phyloP scores from a whole-genome alignment of 2,329 filamentous ascomycete genomes.

The Hymenoscyphus linearis region DNA sequence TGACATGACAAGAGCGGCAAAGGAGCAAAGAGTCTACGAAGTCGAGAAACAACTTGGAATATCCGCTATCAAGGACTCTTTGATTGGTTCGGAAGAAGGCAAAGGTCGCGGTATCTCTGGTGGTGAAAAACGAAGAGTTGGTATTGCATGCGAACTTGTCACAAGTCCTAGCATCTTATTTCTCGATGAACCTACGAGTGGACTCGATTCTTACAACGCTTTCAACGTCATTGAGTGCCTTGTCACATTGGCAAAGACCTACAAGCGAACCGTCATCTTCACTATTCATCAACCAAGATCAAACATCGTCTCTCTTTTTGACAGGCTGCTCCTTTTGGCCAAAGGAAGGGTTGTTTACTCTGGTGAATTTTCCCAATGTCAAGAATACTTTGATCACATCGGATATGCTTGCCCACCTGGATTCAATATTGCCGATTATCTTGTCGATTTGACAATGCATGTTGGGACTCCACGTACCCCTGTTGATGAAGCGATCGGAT shows the following conservation, averaged over 20 bases:
- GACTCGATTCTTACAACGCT: slow-evolving; percentile 92
- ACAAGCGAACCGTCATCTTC: slow-evolving; percentile 95
- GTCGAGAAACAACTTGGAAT: slow-evolving; percentile 96
- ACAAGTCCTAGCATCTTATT: slow-evolving; percentile 97
- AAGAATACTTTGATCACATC: slow-evolving; percentile 85
- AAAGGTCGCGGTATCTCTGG: slow-evolving; percentile 93
- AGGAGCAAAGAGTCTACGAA: slow-evolving; percentile 85
- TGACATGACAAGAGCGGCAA: slow-evolving; percentile 82
- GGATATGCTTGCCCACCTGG: slow-evolving; percentile 92
- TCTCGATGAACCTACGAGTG: slow-evolving; percentile 93
- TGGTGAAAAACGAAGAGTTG: slow-evolving; percentile 91
- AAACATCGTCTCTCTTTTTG: slow-evolving; percentile 96
- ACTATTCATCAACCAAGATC: slow-evolving; percentile 97
- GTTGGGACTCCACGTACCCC: slow-evolving; percentile 57
- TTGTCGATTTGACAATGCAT: slow-evolving; percentile 97
- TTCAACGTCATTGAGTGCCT: slow-evolving; percentile 97
- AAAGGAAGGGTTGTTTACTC: slow-evolving; percentile 90
- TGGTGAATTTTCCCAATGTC: slow-evolving; percentile 81
- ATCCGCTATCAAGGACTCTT: slow-evolving; percentile 84
- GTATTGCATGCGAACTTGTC: slow-evolving; percentile 95
- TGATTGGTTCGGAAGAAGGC: slow-evolving; percentile 94
- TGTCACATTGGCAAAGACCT: slow-evolving; percentile 89
- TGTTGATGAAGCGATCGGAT: slow-evolving; percentile 51
- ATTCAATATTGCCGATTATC: slow-evolving; percentile 97
- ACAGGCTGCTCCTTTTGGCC: slow-evolving; percentile 85